These are phyloP conservation scores for Thyridium curvatum DNA, from an alignment of 2,329 filamentous ascomycete genomes.

Conservation along the genomic window DNA sequence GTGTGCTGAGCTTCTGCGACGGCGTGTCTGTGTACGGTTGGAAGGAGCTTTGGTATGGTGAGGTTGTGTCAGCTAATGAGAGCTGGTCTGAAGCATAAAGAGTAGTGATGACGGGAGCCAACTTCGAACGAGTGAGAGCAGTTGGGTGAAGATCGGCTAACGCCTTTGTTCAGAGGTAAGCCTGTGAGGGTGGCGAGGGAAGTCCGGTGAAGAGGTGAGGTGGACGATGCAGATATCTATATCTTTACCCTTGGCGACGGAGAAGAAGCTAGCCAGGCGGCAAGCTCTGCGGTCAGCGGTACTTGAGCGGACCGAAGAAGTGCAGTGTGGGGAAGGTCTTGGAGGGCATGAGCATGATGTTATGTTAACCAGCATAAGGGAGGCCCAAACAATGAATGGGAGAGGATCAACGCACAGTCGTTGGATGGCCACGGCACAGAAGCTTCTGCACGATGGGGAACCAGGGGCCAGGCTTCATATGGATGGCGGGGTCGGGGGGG, in stretches of 20 bases:
- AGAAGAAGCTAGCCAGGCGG: constrained; percentile 6
- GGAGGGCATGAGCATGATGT: constrained; percentile 29
- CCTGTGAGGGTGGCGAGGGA: constrained; percentile 8
- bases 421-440: constrained; percentile 26
- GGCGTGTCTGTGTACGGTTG: constrained; percentile 5
- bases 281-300: constrained; percentile 20
- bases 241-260: constrained; percentile 24
- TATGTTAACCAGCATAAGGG: constrained; percentile 28
- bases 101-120: constrained; percentile 12
- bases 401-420: constrained; percentile 28
- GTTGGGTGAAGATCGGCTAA: constrained; percentile 33
- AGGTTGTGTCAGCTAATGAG: constrained; percentile 15
- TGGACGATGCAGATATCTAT: constrained; percentile 23
- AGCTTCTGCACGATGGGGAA: constrained; percentile 12
- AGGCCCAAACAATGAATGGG: constrained; percentile 24
- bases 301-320: constrained; percentile 30
- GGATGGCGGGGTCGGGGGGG: too few relatives aligned
- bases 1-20: constrained; percentile 2
- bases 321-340: constrained; percentile 25
- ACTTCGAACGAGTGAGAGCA: constrained; percentile 36
- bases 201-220: constrained; percentile 4
- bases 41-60: constrained; percentile 1
- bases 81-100: constrained; percentile 9
- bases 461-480: constrained; percentile 11
- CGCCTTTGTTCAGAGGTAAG: constrained; percentile 13